phyloP scores from a whole-genome alignment of 1,284 basidiomycete genomes.

The Trichosporon sp. region DNA sequence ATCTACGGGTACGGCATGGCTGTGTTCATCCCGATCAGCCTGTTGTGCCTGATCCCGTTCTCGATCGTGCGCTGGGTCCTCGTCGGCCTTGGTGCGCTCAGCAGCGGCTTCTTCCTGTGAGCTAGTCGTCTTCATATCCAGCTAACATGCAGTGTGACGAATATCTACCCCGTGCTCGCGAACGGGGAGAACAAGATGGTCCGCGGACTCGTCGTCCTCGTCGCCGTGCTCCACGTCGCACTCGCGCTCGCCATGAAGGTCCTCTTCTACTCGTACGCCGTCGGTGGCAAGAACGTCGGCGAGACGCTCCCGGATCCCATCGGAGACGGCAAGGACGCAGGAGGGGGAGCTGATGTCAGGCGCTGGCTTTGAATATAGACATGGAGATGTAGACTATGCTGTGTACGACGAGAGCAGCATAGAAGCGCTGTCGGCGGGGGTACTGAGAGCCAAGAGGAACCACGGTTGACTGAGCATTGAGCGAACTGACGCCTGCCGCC shows the following conservation, averaged over 20 bases:
- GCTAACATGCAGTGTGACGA: conserved; percentile 53
- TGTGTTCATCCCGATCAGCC: conserved; percentile 60
- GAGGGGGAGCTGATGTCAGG: neutral
- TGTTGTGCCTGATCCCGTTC: conserved; percentile 71
- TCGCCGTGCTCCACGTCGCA: conserved; percentile 65
- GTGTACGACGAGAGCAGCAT: neutral
- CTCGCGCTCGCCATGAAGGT: conserved; percentile 78
- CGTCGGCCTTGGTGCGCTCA: conserved; percentile 63
- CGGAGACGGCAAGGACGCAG: neutral
- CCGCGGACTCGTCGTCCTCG: conserved; percentile 67
- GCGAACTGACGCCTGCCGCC: too few relatives aligned
- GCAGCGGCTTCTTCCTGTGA: conserved; percentile 76
- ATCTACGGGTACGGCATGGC: conserved; percentile 54
- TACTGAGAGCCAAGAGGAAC: too few relatives aligned
- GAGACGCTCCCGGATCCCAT: conserved; percentile 21
- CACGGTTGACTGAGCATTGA: too few relatives aligned
- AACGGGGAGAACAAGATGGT: conserved; percentile 78
- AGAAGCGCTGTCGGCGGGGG: too few relatives aligned
- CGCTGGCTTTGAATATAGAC: conserved; percentile 1
- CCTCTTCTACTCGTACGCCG: conserved; percentile 66
- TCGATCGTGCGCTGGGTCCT: conserved; percentile 73
- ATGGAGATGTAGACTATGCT: neutral
- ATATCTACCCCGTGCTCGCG: conserved; percentile 82
- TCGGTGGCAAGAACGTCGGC: conserved; percentile 33
- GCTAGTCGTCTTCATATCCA: conserved; percentile 16